Evolutionary conservation across 805 yeast genomes (phyloP), one percentile per base, ranked within the genome.

Genomic region (Priceomyces haplophilus): DNA sequence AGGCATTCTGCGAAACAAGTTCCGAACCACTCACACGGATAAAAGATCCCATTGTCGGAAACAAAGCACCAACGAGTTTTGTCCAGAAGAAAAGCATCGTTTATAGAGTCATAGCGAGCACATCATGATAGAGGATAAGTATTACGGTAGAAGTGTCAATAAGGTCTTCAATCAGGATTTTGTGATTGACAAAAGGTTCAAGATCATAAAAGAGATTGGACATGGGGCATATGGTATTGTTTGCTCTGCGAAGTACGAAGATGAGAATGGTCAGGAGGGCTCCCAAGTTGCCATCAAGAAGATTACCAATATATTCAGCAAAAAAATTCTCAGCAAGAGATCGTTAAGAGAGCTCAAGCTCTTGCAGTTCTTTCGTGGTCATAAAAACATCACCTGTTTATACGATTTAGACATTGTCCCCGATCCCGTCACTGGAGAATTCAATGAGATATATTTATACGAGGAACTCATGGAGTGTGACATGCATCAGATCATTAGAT

Each of bases 391-490:
- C 56, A 91, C 98, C 3, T 89, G 97, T 60, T 69, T 93, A 13
- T 93, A 93, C 60, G 99, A 93, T 63, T 75, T 91, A 64, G 99
- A 93, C 66, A 86, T 93, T 40, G 88, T 90, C 30, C 88, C 90
- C 18, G 77, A 81, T 51, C 67, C 76, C 2, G 41, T 59, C 45
- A 67, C 73, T 13, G 82, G 82, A 3, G 78, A 79, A 41, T 91
- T 91, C 71, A 89, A 90, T 64, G 99, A 95, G 56, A 76, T 93
- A 10, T 93, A 93, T 53, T 72, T 93, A 6, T 93, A 93, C 58
- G 99, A 93, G 64, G 99, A 91, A 65, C 72, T 91, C 54, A 93
- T 93, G 98, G 98, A 91, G 63, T 91, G 98, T 65, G 99, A 93
- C 64, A 84, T 93, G 88, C 97, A 91, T 65, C 98, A 91, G 64